A percentile compares a stretch with the other conserved stretches of the same genome.
These are phyloP conservation scores for Aspergillus piperis DNA, from an alignment of 2,329 filamentous ascomycete genomes.

Conservation along the genomic window DNA sequence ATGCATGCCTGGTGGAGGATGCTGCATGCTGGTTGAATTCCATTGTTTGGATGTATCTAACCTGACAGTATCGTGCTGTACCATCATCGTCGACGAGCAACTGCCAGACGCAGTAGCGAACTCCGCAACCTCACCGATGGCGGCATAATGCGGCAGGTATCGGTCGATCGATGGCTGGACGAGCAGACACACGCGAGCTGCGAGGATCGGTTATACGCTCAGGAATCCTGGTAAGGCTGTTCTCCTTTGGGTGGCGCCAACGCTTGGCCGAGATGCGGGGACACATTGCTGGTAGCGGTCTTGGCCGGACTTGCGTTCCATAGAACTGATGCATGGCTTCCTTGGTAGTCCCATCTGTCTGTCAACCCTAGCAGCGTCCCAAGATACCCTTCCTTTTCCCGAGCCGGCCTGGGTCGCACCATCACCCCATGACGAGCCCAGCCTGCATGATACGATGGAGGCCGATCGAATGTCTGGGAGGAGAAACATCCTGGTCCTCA, in stretches of 20 bases:
- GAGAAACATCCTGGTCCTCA: conserved; percentile 27
- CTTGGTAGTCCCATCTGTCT: conserved; percentile 32
- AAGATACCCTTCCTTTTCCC: conserved; percentile 21
- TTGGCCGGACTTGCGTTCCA: conserved; percentile 15
- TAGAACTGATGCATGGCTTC: conserved; percentile 16
- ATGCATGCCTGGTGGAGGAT: conserved; percentile 1
- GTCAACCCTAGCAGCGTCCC: conserved; percentile 25
- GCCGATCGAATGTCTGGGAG: neutral
- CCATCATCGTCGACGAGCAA: conserved; percentile 5
- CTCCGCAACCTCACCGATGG: conserved; percentile 14
- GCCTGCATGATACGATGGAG: conserved; percentile 4
- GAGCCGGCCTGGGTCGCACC: conserved; percentile 17
- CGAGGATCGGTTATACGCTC: conserved; percentile 21
- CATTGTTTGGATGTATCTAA: neutral
- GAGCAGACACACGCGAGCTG: conserved; percentile 23
- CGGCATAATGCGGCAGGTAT: conserved; percentile 21
- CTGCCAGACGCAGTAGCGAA: conserved; percentile 15
- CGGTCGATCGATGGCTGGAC: conserved; percentile 32
- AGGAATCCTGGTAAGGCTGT: conserved; percentile 32
- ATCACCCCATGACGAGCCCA: conserved; percentile 9
- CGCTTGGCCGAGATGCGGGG: conserved; percentile 25
- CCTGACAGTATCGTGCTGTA: neutral
- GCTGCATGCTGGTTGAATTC: too few species aligned
- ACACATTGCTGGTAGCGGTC: conserved; percentile 22
- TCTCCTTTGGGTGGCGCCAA: conserved; percentile 4